Base-by-base conservation (phyloP, 1,284 basidiomycete species). In the Cryptococcus amylolentus region DNA sequence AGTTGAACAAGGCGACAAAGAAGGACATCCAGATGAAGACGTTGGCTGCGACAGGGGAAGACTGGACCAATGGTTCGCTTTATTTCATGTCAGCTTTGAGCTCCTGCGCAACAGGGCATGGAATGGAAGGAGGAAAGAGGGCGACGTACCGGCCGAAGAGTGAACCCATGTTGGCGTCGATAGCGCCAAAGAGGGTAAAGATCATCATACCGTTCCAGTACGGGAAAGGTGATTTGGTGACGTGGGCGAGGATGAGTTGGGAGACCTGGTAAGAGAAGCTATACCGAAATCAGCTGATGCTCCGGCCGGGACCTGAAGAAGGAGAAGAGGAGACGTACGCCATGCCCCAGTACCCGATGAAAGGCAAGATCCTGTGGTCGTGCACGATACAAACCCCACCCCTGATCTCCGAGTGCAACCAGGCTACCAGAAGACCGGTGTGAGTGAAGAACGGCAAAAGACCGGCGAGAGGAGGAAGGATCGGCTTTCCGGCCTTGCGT, bases 221-320 rank as follows among this genome's bases (percentile, higher is more conserved):
- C 0, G 94, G 94, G 80, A 97, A 96, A 6, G 85, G 80, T 41
- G 83, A 82, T 63, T 85, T 86, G 51, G 92, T 94, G 42, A 98
- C 86, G 76, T 98, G 95, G 0, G 93, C 91, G 38, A 97, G 79
- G 71, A 98, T 98, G 79, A 98, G 88, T 64, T 89, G 81, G 39
- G 91, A 91, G 45, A 97, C 94, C 69, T 82, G 79, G 68, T 83
- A 81, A 4, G 81, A 79, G 61, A 80, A 79, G 44, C 75, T 74
- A 44, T 5, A 53, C 50, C 26, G 51, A 44, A 3, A 40, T 44
- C 53, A 52, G 43, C 27, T 27, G 12, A 26, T 26, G 27, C 10
- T 6, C 31, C 23, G 23, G 23, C 23, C 23, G 23, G 14, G 13
- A 23, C 20, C 9, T 42, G n/a, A 42, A 42, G 23, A 42, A n/a